Base-by-base conservation (phyloP, 1,139 yeast species). In the Nadsonia starkeyi-henricii region DNA sequence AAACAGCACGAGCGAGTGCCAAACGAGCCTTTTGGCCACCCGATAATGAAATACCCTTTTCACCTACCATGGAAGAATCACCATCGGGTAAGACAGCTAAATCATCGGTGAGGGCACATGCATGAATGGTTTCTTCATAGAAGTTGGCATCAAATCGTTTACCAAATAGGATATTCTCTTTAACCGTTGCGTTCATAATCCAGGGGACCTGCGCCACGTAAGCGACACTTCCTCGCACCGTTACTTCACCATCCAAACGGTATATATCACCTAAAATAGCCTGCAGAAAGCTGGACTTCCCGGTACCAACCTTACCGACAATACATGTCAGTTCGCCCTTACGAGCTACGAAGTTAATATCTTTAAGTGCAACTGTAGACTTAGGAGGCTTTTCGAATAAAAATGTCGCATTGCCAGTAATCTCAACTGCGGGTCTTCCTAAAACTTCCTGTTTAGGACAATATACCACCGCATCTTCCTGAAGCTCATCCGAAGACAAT, bases 21-120 rank as follows among this genome's bases (percentile, higher is more conserved):
- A 85, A 73, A 59, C 96, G 75, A 0, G 95, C 95, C 67, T 85
- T 86, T 64, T 86, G 96, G 20, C 96, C 96, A 48, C 95, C 95
- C 20, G 94, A 83, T 50, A 86, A 71, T 1, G 93, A 80, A 47
- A 85, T 85, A 50, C 96, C 95, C 59, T 85, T 83, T 64, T 86
- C 96, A 49, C 95, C 95, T 50, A 86, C 95, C 55, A 81, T 76
- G 1, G 95, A 85, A 46, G 71, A 75, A 61, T 85, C 95, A 21
- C 93, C 91, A 61, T 84, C 85, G 0, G 94, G 88, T 48, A 85
- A 71, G 36, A 81, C 74, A 45, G 72, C 75, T 52, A 86, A 63
- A 64, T 86, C 96, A 3, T 76, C 76, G 7, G 69, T 59, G 54
- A 86, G 72, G 39, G 86, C 93, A 68, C 95, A 86, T 0, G 93